Percentiles rank a stretch among this genome's conserved stretches.
phyloP scores from a whole-genome alignment of 2,329 filamentous ascomycete species.

The Ceratocystis diversiconidia region DNA sequence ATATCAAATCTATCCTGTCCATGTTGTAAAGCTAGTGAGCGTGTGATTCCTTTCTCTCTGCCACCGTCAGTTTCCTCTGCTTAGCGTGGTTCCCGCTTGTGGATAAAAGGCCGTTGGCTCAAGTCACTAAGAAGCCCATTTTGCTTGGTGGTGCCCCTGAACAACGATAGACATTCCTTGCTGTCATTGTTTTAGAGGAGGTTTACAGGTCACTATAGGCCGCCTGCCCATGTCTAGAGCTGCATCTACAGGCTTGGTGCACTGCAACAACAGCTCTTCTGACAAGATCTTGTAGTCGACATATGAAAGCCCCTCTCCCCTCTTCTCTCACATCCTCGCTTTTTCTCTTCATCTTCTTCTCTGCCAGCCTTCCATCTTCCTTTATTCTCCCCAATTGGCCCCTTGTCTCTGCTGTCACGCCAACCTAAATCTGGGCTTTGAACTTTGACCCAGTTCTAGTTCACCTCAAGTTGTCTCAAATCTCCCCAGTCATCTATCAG shows the following conservation, averaged over 20 bases:
- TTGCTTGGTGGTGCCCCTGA: too few relatives aligned
- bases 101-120: not conserved
- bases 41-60: too few relatives aligned
- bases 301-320: too few relatives aligned
- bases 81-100: not conserved
- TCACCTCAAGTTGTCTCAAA: not conserved
- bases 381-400: not conserved
- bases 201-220: too few relatives aligned
- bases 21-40: not conserved
- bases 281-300: too few relatives aligned
- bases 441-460: not conserved
- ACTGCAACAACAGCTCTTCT: not conserved
- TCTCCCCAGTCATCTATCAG: not conserved
- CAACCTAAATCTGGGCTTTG: slow-evolving; percentile 6
- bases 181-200: too few relatives aligned
- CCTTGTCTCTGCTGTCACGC: slow-evolving; percentile 6
- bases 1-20: not conserved
- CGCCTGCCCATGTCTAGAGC: not conserved
- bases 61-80: not conserved
- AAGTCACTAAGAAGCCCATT: too few relatives aligned
- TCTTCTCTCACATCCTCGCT: not conserved
- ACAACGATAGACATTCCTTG: too few relatives aligned
- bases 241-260: not conserved
- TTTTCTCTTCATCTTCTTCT: not conserved
- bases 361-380: not conserved